Percentiles rank a stretch among this genome's conserved stretches.
Conservation (phyloP, 345 rosid genomes). For the Brassica incana region DNA sequence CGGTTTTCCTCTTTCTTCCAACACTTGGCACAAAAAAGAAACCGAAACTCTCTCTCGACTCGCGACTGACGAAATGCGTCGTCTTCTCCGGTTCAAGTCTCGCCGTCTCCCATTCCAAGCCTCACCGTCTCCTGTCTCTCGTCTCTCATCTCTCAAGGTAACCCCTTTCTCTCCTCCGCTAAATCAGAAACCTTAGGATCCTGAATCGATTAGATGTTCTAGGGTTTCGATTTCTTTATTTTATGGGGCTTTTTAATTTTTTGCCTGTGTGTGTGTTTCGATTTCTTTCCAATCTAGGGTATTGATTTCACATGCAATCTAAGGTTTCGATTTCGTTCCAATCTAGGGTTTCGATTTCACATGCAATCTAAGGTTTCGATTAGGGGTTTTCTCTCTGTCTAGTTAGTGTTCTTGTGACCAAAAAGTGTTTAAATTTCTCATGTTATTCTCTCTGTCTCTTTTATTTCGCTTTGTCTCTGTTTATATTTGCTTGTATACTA, state of each 20-base stretch:
- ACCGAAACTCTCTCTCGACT: too few species aligned
- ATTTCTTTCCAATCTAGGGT: too few species aligned
- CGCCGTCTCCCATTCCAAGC: not conserved
- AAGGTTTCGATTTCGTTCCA: not conserved
- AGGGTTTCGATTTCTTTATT: not conserved
- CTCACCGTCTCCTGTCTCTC: not conserved
- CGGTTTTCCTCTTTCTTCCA: too few species aligned
- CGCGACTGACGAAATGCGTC: not conserved
- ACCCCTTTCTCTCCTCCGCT: not conserved
- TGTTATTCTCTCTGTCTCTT: not conserved
- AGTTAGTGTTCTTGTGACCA: not conserved
- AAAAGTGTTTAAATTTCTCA: not conserved
- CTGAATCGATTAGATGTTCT: not conserved
- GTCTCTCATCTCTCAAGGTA: not conserved
- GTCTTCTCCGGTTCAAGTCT: not conserved
- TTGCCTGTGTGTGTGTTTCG: not conserved
- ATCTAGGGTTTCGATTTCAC: not conserved
- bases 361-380: not conserved
- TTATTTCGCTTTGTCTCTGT: not conserved
- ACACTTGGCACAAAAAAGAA: too few species aligned
- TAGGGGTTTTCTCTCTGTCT: not conserved
- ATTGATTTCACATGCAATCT: too few species aligned
- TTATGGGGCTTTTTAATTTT: too few species aligned
- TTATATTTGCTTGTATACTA: not conserved
- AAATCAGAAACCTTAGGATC: not conserved